phyloP scores from a whole-genome alignment of 805 yeast genomes.

The Isabelozyma gotoi region DNA sequence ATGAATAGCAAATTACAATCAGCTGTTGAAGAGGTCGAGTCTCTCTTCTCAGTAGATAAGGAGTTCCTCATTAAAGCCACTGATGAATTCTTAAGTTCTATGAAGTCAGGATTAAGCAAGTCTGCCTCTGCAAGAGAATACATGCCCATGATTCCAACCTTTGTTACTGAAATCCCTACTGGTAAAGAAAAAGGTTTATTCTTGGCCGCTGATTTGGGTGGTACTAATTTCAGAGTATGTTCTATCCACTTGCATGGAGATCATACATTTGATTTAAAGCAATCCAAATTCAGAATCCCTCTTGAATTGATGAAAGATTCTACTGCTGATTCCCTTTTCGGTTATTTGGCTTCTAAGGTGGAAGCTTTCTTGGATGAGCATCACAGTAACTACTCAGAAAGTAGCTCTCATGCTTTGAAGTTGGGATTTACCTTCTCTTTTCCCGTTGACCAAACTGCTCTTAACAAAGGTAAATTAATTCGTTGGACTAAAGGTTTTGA shows the following conservation, averaged over 20 bases:
- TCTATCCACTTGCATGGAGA: slow-evolving; percentile 76
- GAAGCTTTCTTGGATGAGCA: slow-evolving; percentile 62
- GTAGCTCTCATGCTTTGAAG: slow-evolving; percentile 42
- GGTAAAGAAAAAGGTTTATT: slow-evolving; percentile 83
- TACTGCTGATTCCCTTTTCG: slow-evolving; percentile 65
- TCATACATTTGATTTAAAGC: slow-evolving; percentile 75
- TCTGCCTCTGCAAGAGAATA: slow-evolving; percentile 39
- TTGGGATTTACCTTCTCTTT: slow-evolving; percentile 93
- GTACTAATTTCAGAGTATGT: slow-evolving; percentile 94
- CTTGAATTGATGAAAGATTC: slow-evolving; percentile 66
- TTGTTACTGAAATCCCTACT: slow-evolving; percentile 77
- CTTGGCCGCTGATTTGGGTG: slow-evolving; percentile 93
- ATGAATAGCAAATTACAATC: slow-evolving; percentile 20
- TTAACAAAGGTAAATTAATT: slow-evolving; percentile 75
- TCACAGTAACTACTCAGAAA: slow-evolving; percentile 48
- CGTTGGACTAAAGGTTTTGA: slow-evolving; percentile 98
- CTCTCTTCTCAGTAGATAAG: slow-evolving; percentile 41
- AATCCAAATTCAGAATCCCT: slow-evolving; percentile 79
- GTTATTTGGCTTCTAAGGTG: slow-evolving; percentile 72
- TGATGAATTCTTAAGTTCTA: slow-evolving; percentile 56
- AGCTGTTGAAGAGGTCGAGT: slow-evolving; percentile 36
- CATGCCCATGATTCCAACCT: slow-evolving; percentile 91
- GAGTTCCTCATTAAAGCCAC: slow-evolving; percentile 48
- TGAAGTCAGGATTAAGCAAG: slow-evolving; percentile 58
- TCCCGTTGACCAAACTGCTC: slow-evolving; percentile 84